Percentiles rank a stretch among this genome's conserved stretches.
phyloP scores from a whole-genome alignment of 2,329 filamentous ascomycete genomes.

The Fusarium concolor region DNA sequence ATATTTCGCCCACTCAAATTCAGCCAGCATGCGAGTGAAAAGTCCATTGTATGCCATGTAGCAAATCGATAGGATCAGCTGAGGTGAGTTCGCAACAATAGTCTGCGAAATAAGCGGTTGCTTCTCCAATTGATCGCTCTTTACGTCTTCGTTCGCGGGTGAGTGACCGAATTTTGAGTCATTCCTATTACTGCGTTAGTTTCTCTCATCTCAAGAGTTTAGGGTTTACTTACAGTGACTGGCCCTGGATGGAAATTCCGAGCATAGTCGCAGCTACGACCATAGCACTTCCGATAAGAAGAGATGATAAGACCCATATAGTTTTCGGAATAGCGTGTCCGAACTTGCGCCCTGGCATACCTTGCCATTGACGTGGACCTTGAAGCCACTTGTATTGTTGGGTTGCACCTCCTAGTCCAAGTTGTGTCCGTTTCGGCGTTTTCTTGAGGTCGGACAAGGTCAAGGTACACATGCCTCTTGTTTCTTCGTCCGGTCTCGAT shows the following conservation, averaged over 20 bases:
- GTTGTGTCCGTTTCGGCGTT: not conserved
- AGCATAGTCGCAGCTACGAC: slow-evolving; percentile 16
- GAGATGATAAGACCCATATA: slow-evolving; percentile 24
- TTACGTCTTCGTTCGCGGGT: slow-evolving; percentile 8
- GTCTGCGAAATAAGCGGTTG: slow-evolving; percentile 5
- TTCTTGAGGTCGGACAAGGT: slow-evolving; percentile 14
- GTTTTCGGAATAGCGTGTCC: slow-evolving; percentile 21
- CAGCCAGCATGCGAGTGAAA: slow-evolving; percentile 36
- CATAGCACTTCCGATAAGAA: slow-evolving; percentile 25
- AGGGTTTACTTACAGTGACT: slow-evolving; percentile 2
- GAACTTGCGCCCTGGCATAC: not conserved
- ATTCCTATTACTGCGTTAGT: slow-evolving; percentile 1
- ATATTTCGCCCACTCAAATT: slow-evolving; percentile 34
- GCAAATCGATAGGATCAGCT: slow-evolving; percentile 29
- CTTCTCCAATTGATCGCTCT: accelerated
- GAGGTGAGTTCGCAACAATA: slow-evolving; percentile 28
- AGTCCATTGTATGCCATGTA: slow-evolving; percentile 31
- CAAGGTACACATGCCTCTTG: slow-evolving; percentile 27
- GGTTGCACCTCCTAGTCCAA: not conserved
- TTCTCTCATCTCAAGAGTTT: accelerated
- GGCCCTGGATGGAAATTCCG: not conserved
- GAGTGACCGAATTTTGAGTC: slow-evolving; percentile 12
- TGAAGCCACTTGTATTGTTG: slow-evolving; percentile 12
- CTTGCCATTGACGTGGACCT: slow-evolving; percentile 20
- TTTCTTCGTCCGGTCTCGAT: slow-evolving; percentile 20